phyloP scores from a whole-genome alignment of 2,329 filamentous ascomycete genomes.

The Chrysosporium queenslandicum region DNA sequence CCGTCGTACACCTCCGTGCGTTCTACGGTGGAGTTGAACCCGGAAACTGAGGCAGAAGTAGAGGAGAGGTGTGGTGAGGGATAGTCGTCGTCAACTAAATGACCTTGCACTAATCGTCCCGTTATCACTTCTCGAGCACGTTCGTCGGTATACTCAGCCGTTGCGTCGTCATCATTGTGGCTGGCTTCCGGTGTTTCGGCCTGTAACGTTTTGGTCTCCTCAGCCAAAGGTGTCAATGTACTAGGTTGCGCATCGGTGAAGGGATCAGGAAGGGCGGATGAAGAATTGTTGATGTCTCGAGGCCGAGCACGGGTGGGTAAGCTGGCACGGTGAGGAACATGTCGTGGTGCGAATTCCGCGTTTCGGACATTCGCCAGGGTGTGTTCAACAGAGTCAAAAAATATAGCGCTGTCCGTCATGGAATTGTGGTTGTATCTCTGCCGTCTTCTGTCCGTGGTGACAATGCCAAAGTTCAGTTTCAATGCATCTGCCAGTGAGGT shows the following conservation, averaged over 20 bases:
- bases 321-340: slow-evolving; percentile 2
- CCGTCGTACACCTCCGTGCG: slow-evolving; percentile 40
- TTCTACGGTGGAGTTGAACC: slow-evolving; percentile 42
- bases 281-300: slow-evolving; percentile 2
- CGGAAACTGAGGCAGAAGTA: slow-evolving; percentile 49
- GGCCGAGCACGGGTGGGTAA: slow-evolving; percentile 5
- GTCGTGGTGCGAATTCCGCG: slow-evolving; percentile 4
- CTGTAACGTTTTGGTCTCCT: slow-evolving; percentile 4
- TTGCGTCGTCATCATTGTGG: slow-evolving; percentile 5
- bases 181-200: neutral
- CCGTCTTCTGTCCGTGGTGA: slow-evolving; percentile 52
- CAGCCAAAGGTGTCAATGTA: neutral
- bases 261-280: neutral
- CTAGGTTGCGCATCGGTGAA: slow-evolving; percentile 5
- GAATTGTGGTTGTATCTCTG: slow-evolving; percentile 39
- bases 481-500: slow-evolving; percentile 90
- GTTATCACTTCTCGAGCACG: slow-evolving; percentile 83
- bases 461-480: slow-evolving; percentile 95
- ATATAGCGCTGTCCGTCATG: slow-evolving; percentile 71
- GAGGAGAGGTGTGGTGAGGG: slow-evolving; percentile 56
- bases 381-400: slow-evolving; percentile 52
- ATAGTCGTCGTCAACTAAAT: slow-evolving; percentile 90
- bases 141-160: slow-evolving; percentile 60
- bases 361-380: slow-evolving; percentile 21
- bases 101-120: slow-evolving; percentile 80